These are phyloP conservation scores for Clonostachys chloroleuca DNA, from an alignment of 2,329 filamentous ascomycete species.

Conservation along the genomic window DNA sequence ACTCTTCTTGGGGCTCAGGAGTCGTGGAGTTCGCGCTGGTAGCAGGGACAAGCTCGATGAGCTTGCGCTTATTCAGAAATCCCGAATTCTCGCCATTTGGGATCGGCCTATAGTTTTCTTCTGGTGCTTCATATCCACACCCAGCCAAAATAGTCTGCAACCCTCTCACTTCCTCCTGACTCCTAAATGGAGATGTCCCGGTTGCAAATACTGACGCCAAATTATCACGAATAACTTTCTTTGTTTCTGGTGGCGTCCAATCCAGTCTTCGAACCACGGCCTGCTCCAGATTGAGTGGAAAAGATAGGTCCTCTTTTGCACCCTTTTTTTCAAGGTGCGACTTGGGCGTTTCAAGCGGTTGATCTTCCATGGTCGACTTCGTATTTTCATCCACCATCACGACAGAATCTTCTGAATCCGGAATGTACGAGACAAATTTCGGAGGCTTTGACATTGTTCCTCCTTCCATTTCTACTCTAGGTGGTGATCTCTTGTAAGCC, in stretches of 20 bases:
- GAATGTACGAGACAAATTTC: no score
- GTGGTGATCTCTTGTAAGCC: conserved; percentile 19
- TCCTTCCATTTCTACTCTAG: conserved; percentile 13
- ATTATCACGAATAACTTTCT: conserved; percentile 17
- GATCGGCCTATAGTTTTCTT: conserved; percentile 5
- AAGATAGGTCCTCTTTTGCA: conserved; percentile 8
- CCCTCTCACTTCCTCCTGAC: neutral
- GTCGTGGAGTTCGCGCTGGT: conserved; percentile 11
- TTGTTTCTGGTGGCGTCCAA: conserved; percentile 63
- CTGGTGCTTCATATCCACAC: conserved; percentile 26
- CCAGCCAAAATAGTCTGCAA: conserved; percentile 27
- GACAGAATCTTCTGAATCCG: no score
- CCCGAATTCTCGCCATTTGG: conserved; percentile 17
- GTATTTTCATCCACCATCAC: neutral
- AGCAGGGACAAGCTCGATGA: conserved; percentile 43
- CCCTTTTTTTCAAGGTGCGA: conserved; percentile 14
- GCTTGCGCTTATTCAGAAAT: conserved; percentile 49
- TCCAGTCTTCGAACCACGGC: conserved; percentile 53
- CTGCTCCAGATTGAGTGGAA: conserved; percentile 29
- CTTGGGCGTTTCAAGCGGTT: conserved; percentile 12
- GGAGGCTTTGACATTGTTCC: conserved; percentile 4
- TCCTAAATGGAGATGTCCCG: no score
- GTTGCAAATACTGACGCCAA: conserved; percentile 4
- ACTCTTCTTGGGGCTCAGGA: conserved; percentile 14
- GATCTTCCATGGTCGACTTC: neutral